A percentile compares a stretch with the other conserved stretches of the same genome.
phyloP scores from a whole-genome alignment of 495 filamentous ascomycete species.

The Xylaria sp. region DNA sequence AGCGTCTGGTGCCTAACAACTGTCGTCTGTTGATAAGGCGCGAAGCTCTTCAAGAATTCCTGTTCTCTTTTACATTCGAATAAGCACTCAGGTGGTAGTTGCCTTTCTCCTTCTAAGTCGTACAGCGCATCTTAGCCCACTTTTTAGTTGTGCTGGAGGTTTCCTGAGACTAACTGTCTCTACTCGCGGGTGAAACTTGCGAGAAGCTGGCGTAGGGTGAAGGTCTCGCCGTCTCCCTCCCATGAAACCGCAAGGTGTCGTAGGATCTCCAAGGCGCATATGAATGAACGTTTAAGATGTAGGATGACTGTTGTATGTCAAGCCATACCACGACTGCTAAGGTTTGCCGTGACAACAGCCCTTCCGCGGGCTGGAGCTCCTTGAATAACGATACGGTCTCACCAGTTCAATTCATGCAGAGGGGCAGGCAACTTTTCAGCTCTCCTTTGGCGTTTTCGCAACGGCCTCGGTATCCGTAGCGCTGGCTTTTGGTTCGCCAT shows the following conservation, averaged over 20 bases:
- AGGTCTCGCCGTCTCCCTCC: not conserved
- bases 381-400: not conserved
- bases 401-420: not conserved
- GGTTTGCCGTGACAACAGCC: not conserved
- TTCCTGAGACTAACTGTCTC: not conserved
- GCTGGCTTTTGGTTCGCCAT: conserved; percentile 59
- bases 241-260: not conserved
- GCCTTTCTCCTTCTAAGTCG: not conserved
- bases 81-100: not conserved
- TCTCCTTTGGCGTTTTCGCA: conserved; percentile 16
- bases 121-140: not conserved
- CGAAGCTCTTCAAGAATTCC: not conserved
- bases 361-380: not conserved
- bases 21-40: not conserved
- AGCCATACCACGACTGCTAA: not conserved
- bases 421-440: conserved; percentile 5
- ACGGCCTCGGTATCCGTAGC: not conserved
- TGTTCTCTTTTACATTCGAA: not conserved
- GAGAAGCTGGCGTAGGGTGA: not conserved
- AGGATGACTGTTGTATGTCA: not conserved
- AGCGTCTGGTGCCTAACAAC: not conserved
- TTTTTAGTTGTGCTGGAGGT: not conserved
- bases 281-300: conserved; percentile 1
- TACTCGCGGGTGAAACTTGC: not conserved
- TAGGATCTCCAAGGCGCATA: not conserved